A percentile compares a stretch with the other conserved stretches of the same genome.
Evolutionary conservation across 2,329 filamentous ascomycete species (phyloP).

Genomic region (Periconia digitata): DNA sequence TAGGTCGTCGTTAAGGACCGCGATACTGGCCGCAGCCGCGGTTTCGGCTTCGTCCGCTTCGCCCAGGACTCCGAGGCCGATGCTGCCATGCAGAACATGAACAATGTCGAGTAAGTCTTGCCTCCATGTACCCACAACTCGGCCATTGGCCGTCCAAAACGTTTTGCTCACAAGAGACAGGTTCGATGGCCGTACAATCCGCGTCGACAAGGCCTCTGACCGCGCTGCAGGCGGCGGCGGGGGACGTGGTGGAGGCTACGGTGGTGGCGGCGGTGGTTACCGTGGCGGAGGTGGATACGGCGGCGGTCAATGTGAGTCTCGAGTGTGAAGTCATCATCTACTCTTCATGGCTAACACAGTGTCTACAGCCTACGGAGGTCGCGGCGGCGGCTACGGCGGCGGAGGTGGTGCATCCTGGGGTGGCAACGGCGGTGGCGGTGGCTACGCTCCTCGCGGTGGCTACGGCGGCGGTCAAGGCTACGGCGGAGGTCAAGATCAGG

Average conservation of each 20-base stretch:
- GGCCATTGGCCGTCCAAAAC: neutral
- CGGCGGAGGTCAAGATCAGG: slow-evolving; percentile 27
- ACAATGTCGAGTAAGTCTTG: slow-evolving; percentile 80
- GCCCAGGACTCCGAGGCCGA: slow-evolving; percentile 74
- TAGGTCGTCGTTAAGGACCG: slow-evolving; percentile 98
- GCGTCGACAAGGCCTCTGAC: slow-evolving; percentile 93
- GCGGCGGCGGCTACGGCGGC: slow-evolving; percentile 23
- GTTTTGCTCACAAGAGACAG: slow-evolving; percentile 49
- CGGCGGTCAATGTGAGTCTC: slow-evolving; percentile 10
- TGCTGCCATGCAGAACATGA: slow-evolving; percentile 75
- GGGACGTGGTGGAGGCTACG: slow-evolving; percentile 37
- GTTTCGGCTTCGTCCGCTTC: slow-evolving; percentile 96
- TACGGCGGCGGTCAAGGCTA: slow-evolving; percentile 29
- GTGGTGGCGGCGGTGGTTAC: slow-evolving; percentile 18
- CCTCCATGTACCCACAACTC: neutral
- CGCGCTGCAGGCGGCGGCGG: slow-evolving; percentile 57
- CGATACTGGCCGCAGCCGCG: slow-evolving; percentile 93
- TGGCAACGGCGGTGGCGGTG: slow-evolving; percentile 21
- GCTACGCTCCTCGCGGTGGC: slow-evolving; percentile 17
- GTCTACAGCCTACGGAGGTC: slow-evolving; percentile 7
- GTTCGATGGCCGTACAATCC: slow-evolving; percentile 91
- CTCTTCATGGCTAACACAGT: slow-evolving; percentile 2
- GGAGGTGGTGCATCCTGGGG: slow-evolving; percentile 28
- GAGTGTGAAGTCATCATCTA: neutral
- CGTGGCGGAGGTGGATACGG: slow-evolving; percentile 27